Evolutionary conservation across 768 basidiomycete genomes (phyloP), one percentile per base, ranked within the genome.

Genomic region (Ramaria rubella): DNA sequence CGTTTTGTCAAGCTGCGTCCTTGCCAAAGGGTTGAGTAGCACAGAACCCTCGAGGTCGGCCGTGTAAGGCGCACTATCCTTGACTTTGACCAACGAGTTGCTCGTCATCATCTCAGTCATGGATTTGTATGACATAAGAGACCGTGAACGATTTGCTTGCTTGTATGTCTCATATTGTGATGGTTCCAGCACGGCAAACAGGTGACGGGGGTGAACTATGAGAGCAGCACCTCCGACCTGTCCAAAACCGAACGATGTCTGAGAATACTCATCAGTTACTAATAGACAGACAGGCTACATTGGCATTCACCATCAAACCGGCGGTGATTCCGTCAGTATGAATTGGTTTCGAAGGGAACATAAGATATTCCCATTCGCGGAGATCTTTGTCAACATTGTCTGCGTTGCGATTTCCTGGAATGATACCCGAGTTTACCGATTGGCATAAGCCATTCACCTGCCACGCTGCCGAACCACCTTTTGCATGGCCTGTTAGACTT

Each of bases 381-480:
- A 99, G 93, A 67, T 86, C 83, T 43, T 89, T 83, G 71, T 99
- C 95, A 68, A 97, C 83, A 67, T 98, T 99, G 71, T 97, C 94
- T 77, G 87, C 90, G 69, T 95, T 97, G 62, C 92, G 83, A 70
- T 98, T 98, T 40, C 94, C 94, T 6, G 96, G 94, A 61, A 99
- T 78, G 60, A 95, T 80, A 52, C 94, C 96, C 44, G 84, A 83
- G 60, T 76, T 78, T 59, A 99, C 79, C 11, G 85, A 83, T 69
- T 99, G 94, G 54, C 93, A 72, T 55, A 98, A 77, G 62, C 96
- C 96, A 64, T 85, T 86, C 79, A 96, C 82, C 73, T 94, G 91
- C 95, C 94, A 97, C 1, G 94, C 90, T 54, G 95, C 95, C n/a
- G 96, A 91, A 59, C 95, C 96, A 70, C 96, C 96, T 78, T 99